phyloP scores from a whole-genome alignment of 2,329 filamentous ascomycete genomes.

The Pseudogymnoascus sp. region DNA sequence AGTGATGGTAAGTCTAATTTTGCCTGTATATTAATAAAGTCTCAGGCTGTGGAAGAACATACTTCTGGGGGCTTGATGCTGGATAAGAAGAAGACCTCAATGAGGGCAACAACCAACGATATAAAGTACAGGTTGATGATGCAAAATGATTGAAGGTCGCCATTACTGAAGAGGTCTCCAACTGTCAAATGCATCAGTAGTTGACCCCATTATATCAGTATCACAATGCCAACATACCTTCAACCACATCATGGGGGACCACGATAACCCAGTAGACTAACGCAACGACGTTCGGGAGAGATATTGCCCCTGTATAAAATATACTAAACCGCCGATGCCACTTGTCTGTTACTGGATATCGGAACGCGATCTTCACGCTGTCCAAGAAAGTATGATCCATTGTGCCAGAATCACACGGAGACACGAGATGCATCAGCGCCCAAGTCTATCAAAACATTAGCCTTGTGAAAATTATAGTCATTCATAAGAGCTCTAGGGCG shows the following conservation, averaged over 20 bases:
- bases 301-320: conserved; percentile 25
- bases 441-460: conserved; percentile 20
- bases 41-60: conserved; percentile 12
- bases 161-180: conserved; percentile 19
- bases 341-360: conserved; percentile 20
- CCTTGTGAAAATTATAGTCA: not conserved
- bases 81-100: conserved; percentile 27
- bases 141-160: conserved; percentile 20
- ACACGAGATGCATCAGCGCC: conserved; percentile 29
- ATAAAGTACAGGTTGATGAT: conserved; percentile 23
- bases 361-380: conserved; percentile 20
- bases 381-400: not conserved
- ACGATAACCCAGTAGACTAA: conserved; percentile 27
- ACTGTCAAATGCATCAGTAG: conserved; percentile 15
- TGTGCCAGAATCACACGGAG: conserved; percentile 21
- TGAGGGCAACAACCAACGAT: conserved; percentile 24
- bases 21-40: not conserved
- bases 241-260: conserved; percentile 16
- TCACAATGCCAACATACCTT: not conserved
- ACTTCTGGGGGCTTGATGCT: conserved; percentile 27
- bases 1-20: not conserved
- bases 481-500: not conserved
- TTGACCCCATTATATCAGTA: not conserved
- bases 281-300: conserved; percentile 25
- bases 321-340: conserved; percentile 24